Evolutionary conservation across 164 flowering plant genomes (phyloP), one percentile per base, ranked within the genome.

Genomic region (Magnolia changhungtana): DNA sequence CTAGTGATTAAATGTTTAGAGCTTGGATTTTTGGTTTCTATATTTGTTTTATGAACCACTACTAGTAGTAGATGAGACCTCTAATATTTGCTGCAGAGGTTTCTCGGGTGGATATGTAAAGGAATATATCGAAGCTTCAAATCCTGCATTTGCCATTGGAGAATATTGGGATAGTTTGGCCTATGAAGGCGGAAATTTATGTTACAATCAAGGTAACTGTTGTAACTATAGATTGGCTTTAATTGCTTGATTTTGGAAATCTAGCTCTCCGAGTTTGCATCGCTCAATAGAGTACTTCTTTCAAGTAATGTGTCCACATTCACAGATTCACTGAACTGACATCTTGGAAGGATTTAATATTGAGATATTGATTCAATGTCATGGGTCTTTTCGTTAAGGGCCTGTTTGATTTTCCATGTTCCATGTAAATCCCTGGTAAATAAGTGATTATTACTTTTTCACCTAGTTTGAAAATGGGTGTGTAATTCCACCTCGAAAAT

Each of bases 141-240:
- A 81, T 72, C 92, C 92, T 73, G 87, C 86, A 70, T 89, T 88
- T 84, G 86, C 92, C 18, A 85, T 89, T 71, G 92, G 90, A 69
- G 92, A 89, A 83, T 86, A 89, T 68, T 89, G 92, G 92, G 92
- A 89, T 75, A 85, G 88, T 74, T 80, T 89, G 75, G 80, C 84
- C 68, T 89, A 88, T 81, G 89, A 86, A 81, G 85, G 88, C 66
- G 90, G 91, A 68, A 82, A 86, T 73, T 73, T 89, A 76, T 86
- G 87, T 73, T 89, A 89, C 80, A 89, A 89, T 74, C 91, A 88
- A 87, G 91, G 91, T 88, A 80, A 64, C 52, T 55, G 9, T 65
- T 66, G 63, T 8, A 69, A 73, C 19, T 20, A n/a, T n/a, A n/a
- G 21, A 27, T 59, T 49, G 19, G 19, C 19, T 72, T 14, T 4